Base-by-base conservation (phyloP, 1,284 basidiomycete genomes). In the Agroathelia rolfsii region DNA sequence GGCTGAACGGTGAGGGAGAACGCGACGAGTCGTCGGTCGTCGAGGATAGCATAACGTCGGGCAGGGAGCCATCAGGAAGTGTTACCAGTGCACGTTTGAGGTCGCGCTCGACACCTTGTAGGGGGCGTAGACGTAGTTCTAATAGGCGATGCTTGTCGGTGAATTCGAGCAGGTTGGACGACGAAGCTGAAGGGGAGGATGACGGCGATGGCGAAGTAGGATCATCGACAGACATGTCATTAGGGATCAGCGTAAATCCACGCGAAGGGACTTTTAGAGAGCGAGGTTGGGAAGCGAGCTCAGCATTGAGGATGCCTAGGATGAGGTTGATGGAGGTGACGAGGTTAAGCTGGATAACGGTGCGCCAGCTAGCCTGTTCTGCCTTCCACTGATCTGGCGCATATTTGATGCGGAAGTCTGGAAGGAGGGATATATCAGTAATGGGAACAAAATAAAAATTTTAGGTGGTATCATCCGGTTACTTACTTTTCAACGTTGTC, bases 401-500 rank as follows among this genome's bases (percentile, higher is more conserved):
- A 47, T 66, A 64, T 35, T 59, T 52, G 58, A 69, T 61, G 37
- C 65, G 58, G 42, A 69, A 61, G 50, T 64, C 56, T 68, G 44
- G 36, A 30, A 21, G 24, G 40, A 37, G 16, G 34, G 34, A 31
- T 34, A 42, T 34, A 26, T 26, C 12, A 38, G 44, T 31, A 20
- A 32, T 15, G 27, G 38, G 41, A 43, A 47, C 36, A 38, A 39
- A 19, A 30, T 37, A 37, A 36, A 28, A 31, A 31, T 13, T 20
- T 25, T 35, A 17, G 27, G 19, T 14, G 39, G 27, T 20, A 31
- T 32, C 6, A 25, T 18, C 33, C 32, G 41, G 20, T 41, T 26
- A 50, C 62, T 35, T 48, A 75, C 74, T 75, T 53, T 76, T 76
- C 31, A 77, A 56, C 3, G 71, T 75, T 0, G 74, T 76, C 12